Base-by-base conservation (phyloP, 352 stramenopile species). In the Phytopythium ostracodes region DNA sequence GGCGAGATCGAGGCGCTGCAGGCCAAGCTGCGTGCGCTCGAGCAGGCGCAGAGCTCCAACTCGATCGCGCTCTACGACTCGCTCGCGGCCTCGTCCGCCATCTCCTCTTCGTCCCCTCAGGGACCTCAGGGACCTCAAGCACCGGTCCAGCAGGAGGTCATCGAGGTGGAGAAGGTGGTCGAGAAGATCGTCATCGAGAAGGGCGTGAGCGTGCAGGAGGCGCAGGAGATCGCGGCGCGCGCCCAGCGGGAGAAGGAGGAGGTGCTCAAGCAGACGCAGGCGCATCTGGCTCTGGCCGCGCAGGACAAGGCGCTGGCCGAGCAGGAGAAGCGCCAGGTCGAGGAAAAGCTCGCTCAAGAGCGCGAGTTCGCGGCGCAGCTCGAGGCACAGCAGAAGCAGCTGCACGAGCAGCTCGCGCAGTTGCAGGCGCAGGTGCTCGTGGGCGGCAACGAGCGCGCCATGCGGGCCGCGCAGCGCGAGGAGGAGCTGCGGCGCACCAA, bases 1-100 rank as follows among this genome's bases (percentile, higher is more conserved):
- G 92, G 99, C 24, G 92, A 99, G 67, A 99, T 99, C 70, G 77
- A 95, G 59, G 84, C 83, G 17, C 72, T 99, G 27, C 98, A 98
- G 69, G 86, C 81, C 51, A 92, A 92, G 35, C 43, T 92, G 9
- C 24, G 76, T 33, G 75, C 71, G 15, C 88, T 92, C 58, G 68
- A 90, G 27, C 72, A 83, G 38, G 70, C 78, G 38, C 59, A 69
- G n/a, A 75, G 11, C 33, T 18, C 0, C 18, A 44, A 35, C 52
- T 42, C 10, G 29, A 9, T n/a, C 12, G 22, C 54, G 5, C 18
- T 58, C 29, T 31, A 7, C 52, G 36, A 58, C 52, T n/a, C 27
- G 40, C 40, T 47, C 15, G 40, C 40, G 18, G 12, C 47, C 22
- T n/a, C 47, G 9, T 31, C 47, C 24, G 35, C 47, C 6, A 6